Evolutionary conservation across 345 rosid species (phyloP), one percentile per base, ranked within the genome.

Genomic region (Fremontodendron californicum): DNA sequence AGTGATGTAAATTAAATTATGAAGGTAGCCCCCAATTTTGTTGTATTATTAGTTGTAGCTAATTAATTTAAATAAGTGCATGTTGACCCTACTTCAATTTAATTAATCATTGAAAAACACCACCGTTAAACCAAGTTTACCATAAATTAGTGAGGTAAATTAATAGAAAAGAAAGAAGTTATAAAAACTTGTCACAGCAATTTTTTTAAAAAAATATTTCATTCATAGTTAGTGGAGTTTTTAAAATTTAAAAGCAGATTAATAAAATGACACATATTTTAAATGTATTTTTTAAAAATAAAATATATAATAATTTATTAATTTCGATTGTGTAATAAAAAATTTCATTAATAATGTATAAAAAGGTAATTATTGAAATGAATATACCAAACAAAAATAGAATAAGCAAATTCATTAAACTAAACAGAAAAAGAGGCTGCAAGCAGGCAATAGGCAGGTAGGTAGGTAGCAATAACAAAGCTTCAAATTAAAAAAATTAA

Each of bases 1-100:
- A 27, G 37, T 68, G 54, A 68, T 69, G 54, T 7, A 69, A 68
- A 46, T 27, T 31, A 18, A 69, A 31, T 29, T 25, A 23, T 12
- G 29, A 67, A 65, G 31, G 71, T 40, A 67, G 73, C 55, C 73
- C 37, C 73, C 55, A 45, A 25, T 68, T 45, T 68, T 68, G 73
- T 43, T 68, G 73, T 15, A 21, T 21, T 29, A 39, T 66, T 40
- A 65, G 16, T 21, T 40, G 31, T 21, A 61, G 1, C 65, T 68
- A 68, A 45, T 45, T 25, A 25, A 68, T 42, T 65, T 21, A 42
- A 45, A 45, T 45, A 25, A 69, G 19, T 45, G 1, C 39, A 27
- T 45, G 10, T 45, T 46, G 39, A 69, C 55, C 73, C 23, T 66
- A 46, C 21, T 39, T 10, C 46, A 1, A 19, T 6, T 25, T 25